Percentiles rank a stretch among this genome's conserved stretches.
Conservation (phyloP, 2,329 filamentous ascomycete genomes). For the Sphaerulina musiva region DNA sequence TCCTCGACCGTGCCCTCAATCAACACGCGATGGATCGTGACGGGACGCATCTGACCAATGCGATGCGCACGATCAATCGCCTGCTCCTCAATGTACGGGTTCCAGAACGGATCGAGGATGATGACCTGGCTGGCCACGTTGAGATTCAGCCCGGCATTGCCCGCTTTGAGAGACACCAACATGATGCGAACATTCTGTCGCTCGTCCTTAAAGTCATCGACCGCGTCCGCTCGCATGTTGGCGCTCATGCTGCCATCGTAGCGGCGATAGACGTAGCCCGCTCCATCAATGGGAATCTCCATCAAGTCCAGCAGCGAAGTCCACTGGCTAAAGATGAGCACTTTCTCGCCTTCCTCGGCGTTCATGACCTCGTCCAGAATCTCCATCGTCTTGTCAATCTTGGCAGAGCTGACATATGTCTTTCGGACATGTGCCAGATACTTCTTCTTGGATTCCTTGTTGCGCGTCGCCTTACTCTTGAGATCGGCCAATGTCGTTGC, state of each 20-base stretch:
- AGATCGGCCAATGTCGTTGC: conserved; percentile 55
- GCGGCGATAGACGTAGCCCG: conserved; percentile 55
- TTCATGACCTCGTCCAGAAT: conserved; percentile 50
- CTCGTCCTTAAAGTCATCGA: conserved; percentile 60
- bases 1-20: conserved; percentile 78
- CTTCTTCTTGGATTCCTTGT: conserved; percentile 56
- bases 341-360: conserved; percentile 58
- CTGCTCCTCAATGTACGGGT: conserved; percentile 87
- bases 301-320: conserved; percentile 71
- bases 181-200: conserved; percentile 57
- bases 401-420: conserved; percentile 67
- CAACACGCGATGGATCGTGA: conserved; percentile 74
- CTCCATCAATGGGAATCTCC: conserved; percentile 61
- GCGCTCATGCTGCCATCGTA: conserved; percentile 73
- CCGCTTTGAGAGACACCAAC: conserved; percentile 71
- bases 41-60: conserved; percentile 69
- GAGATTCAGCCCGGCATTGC: conserved; percentile 80
- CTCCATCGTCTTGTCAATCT: conserved; percentile 63
- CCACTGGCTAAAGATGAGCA: conserved; percentile 76
- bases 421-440: conserved; percentile 65
- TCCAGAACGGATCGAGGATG: conserved; percentile 91
- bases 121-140: conserved; percentile 78
- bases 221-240: conserved; percentile 58
- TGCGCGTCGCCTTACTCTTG: conserved; percentile 60
- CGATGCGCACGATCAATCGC: conserved; percentile 85